Evolutionary conservation across 2,329 filamentous ascomycete species (phyloP).

Genomic region (Fusarium denticulatum): DNA sequence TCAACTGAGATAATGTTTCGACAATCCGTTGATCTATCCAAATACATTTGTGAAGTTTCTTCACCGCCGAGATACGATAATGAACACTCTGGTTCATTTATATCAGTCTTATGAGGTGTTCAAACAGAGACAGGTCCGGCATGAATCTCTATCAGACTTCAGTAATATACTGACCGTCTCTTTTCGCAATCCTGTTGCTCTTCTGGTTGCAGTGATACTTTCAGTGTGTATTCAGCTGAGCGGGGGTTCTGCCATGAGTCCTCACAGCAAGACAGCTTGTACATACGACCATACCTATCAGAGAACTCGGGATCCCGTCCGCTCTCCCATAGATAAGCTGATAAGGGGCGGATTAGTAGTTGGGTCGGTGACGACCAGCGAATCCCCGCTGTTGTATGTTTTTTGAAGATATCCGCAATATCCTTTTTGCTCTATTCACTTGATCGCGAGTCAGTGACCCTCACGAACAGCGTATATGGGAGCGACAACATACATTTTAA

Average conservation of each 20-base stretch:
- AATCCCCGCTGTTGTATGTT: neutral
- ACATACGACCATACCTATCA: neutral
- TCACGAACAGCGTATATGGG: too few species aligned
- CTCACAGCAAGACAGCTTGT: rapidly evolving
- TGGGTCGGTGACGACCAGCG: neutral
- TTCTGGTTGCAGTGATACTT: too few species aligned
- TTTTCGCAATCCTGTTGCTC: neutral
- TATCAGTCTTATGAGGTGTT: too few species aligned
- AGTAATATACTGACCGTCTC: neutral
- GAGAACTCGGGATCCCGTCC: neutral
- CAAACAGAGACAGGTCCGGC: too few species aligned
- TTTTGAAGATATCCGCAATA: neutral
- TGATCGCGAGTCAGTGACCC: too few species aligned
- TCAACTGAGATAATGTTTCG: too few species aligned
- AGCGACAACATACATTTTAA: too few species aligned
- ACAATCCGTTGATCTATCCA: too few species aligned
- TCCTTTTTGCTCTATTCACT: too few species aligned
- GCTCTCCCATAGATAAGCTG: neutral
- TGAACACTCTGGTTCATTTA: too few species aligned
- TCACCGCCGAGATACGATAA: too few species aligned
- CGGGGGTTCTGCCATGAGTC: neutral
- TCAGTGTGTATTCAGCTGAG: neutral
- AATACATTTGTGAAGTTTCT: too few species aligned
- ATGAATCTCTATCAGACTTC: neutral
- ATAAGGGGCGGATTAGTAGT: neutral